Evolutionary conservation across 106 monocot species (phyloP).

Genomic region (Hemerocallis citrina): DNA sequence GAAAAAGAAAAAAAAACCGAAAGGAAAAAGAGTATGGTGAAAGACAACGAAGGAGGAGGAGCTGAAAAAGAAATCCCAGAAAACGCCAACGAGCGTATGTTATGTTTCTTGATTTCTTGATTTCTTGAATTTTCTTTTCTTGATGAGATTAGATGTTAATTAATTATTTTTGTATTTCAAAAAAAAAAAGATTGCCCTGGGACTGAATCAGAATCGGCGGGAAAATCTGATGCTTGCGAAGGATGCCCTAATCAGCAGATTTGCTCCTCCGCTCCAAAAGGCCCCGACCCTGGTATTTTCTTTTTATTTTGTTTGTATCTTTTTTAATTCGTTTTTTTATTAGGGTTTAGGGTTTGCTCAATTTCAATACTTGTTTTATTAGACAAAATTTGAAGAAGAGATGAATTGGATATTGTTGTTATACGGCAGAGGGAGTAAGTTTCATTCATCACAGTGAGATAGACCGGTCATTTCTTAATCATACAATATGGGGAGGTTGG

Average conservation of each 20-base stretch:
- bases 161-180: not conserved
- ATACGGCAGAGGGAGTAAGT: no score
- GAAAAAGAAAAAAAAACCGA: no score
- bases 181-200: constrained; percentile 86
- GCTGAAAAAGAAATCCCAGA: constrained; percentile 51
- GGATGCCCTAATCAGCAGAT: constrained; percentile 93
- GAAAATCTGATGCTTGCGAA: constrained; percentile 69
- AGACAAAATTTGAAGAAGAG: no score
- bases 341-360: no score
- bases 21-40: constrained; percentile 16
- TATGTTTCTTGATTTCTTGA: constrained; percentile 15
- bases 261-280: constrained; percentile 84
- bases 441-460: no score
- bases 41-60: constrained; percentile 42
- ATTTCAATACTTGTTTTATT: no score
- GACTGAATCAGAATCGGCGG: constrained; percentile 74
- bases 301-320: not conserved
- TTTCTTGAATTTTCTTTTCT: not conserved
- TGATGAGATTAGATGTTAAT: not conserved
- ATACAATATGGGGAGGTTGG: no score
- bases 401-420: no score
- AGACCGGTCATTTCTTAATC: no score
- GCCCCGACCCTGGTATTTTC: constrained; percentile 78
- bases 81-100: constrained; percentile 62
- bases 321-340: no score